Evolutionary conservation across 306 rosid species (phyloP), one percentile per base, ranked within the genome.

Genomic region (Vigna mungo): DNA sequence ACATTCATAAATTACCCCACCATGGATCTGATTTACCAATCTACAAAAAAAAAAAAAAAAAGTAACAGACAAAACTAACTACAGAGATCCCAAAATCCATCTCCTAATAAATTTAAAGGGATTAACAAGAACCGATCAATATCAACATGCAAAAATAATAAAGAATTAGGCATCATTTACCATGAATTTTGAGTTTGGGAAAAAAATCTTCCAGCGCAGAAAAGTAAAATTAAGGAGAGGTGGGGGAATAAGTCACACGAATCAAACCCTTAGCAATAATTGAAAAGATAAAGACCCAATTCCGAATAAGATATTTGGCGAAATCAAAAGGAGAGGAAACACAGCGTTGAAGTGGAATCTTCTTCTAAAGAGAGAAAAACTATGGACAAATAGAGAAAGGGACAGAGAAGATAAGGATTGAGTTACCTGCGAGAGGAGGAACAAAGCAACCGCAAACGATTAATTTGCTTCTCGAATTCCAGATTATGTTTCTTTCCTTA

Each of bases 391-490:
- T 6, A 18, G 53, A 49, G 72, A 61, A 8, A 65, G 34, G 17
- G 23, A 15, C 16, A 58, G 64, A 67, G 64, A 44, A 66, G 78
- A 70, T 67, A 77, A 65, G 47, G 74, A 80, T 69, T 54, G 54
- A 67, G 68, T n/a, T 84, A 84, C 90, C 90, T 90, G 89, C 58
- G 77, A 76, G 85, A 88, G 88, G 87, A 86, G 79, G 90, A 80
- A 77, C 79, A 77, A 72, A 80, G 59, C 71, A 73, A 62, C 76
- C 75, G 68, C 62, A 76, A 78, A 79, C 78, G 79, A 82, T 68
- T 80, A 65, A 67, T 72, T 78, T 67, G 75, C 63, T 68, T 75
- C 73, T 30, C 32, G 48, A 32, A 47, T 49, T 51, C 68, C 65
- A 49, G 79, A 65, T 76, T 76, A 84, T 27, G 81, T 63, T 77